Evolutionary conservation across 257 asterid species (phyloP), one percentile per base, ranked within the genome.

Genomic region (Salvia rosmarinus): DNA sequence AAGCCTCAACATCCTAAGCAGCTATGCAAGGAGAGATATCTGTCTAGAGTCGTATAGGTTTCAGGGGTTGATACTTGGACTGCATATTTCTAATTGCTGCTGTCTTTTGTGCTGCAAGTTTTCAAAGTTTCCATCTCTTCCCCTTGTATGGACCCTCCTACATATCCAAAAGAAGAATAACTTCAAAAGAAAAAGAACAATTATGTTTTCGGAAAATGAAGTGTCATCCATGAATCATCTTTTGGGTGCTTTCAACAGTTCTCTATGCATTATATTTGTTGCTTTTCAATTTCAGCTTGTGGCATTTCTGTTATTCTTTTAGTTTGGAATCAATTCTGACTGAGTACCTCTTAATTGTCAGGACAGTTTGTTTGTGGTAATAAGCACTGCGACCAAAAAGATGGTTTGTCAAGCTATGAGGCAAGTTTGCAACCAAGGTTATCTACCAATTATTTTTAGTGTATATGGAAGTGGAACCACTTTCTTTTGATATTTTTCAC

Each of bases 291-390:
- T 39, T 28, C 43, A 46, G 59, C 47, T 56, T 70, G 39, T 12
- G 23, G 51, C 44, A 32, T 12, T 44, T 34, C 10, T 47, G 47
- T 35, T 55, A 23, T 37, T 35, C 28, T 58, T n/a, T 44, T 62
- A 67, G 34, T 72, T 54, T 12, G 42, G 42, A 64, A 54, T 47
- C 72, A 64, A 77, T 71, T 69, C 77, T 79, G 78, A 81, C 68
- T 77, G 56, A 61, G 56, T 28, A 47, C 65, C 67, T 67, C 67
- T 82, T 73, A 65, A 59, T 77, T 88, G 82, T 83, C 94, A 92
- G 98, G 99, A 78, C 97, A 95, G 87, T 95, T 95, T 81, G 74
- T 78, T 64, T 95, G 99, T 64, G 99, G 99, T 61, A 91, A 89
- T 83, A 95, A 95, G 86, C 93, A 88, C 71, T 95, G 99, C 76